Evolutionary conservation across 2,329 filamentous ascomycete species (phyloP).

Genomic region (Pestalotiopsis sp.): DNA sequence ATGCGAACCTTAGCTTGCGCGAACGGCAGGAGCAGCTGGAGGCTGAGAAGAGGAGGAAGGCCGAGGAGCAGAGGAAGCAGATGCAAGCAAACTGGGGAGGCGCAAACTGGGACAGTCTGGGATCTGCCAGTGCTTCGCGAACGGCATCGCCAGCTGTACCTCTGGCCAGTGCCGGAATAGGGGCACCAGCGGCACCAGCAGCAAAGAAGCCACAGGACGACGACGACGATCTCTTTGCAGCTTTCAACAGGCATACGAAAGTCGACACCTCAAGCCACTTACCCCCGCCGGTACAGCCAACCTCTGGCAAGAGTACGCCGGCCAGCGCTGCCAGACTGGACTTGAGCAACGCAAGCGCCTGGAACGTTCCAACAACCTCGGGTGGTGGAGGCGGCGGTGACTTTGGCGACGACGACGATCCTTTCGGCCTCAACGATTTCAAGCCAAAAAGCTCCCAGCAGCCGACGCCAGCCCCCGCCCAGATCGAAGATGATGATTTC

Average conservation of each 20-base stretch:
- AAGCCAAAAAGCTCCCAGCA: slow-evolving; percentile 43
- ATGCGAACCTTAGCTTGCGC: slow-evolving; percentile 74
- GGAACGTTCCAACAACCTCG: slow-evolving; percentile 43
- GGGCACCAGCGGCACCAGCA: slow-evolving; percentile 20
- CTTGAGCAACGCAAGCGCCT: slow-evolving; percentile 57
- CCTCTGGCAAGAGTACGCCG: slow-evolving; percentile 47
- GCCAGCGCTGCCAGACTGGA: slow-evolving; percentile 48
- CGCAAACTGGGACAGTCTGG: slow-evolving; percentile 72
- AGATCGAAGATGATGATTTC: slow-evolving; percentile 65
- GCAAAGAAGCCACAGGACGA: slow-evolving; percentile 34
- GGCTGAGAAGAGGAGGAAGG: slow-evolving; percentile 70
- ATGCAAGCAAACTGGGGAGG: slow-evolving; percentile 80
- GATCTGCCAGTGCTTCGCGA: slow-evolving; percentile 50
- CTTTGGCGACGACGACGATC: slow-evolving; percentile 77
- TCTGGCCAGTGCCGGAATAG: slow-evolving; percentile 31
- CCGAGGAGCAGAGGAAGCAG: slow-evolving; percentile 72
- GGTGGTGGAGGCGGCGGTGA: slow-evolving; percentile 27
- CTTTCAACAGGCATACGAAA: slow-evolving; percentile 67
- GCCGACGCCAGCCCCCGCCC: slow-evolving; percentile 12
- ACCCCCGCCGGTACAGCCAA: slow-evolving; percentile 53
- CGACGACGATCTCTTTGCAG: slow-evolving; percentile 69
- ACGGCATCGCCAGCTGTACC: slow-evolving; percentile 46
- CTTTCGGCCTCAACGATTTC: slow-evolving; percentile 77
- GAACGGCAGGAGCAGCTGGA: slow-evolving; percentile 75
- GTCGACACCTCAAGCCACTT: slow-evolving; percentile 70